Conservation (phyloP, 306 rosid species). For the Gynostemma pentaphyllum region DNA sequence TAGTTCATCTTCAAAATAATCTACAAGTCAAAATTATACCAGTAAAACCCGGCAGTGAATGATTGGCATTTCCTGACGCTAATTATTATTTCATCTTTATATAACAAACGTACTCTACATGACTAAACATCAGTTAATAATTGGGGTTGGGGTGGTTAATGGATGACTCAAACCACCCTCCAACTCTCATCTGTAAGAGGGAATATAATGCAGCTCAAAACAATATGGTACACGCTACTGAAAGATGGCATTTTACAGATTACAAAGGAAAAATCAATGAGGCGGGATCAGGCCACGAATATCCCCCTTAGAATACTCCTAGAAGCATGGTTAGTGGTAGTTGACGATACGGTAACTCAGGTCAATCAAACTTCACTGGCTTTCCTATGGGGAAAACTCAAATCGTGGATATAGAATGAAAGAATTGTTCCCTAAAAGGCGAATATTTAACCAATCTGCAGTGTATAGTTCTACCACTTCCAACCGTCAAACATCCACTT, state of each 20-base stretch:
- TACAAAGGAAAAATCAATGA: not conserved
- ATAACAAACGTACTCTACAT: not conserved
- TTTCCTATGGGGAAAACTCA: slow-evolving; percentile 10
- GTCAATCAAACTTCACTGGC: not conserved
- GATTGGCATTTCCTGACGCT: not conserved
- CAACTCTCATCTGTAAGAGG: too few species aligned
- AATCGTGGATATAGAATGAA: slow-evolving; percentile 15
- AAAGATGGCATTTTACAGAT: slow-evolving; percentile 7
- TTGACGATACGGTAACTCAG: not conserved
- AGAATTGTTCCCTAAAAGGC: slow-evolving; percentile 19
- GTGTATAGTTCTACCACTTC: slow-evolving; percentile 25
- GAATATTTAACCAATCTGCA: slow-evolving; percentile 26
- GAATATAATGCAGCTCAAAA: too few species aligned
- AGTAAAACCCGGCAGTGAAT: not conserved
- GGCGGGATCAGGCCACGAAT: not conserved
- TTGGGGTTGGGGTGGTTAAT: too few species aligned
- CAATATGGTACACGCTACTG: not conserved
- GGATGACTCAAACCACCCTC: too few species aligned
- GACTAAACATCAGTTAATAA: too few species aligned
- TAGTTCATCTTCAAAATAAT: slow-evolving; percentile 9
- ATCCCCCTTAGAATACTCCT: not conserved
- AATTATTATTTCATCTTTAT: slow-evolving; percentile 5
- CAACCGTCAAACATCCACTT: slow-evolving; percentile 20
- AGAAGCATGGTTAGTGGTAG: not conserved
- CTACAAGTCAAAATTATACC: slow-evolving; percentile 4